Evolutionary conservation across 2,329 filamentous ascomycete genomes (phyloP).

Genomic region (Ascochyta koolunga): DNA sequence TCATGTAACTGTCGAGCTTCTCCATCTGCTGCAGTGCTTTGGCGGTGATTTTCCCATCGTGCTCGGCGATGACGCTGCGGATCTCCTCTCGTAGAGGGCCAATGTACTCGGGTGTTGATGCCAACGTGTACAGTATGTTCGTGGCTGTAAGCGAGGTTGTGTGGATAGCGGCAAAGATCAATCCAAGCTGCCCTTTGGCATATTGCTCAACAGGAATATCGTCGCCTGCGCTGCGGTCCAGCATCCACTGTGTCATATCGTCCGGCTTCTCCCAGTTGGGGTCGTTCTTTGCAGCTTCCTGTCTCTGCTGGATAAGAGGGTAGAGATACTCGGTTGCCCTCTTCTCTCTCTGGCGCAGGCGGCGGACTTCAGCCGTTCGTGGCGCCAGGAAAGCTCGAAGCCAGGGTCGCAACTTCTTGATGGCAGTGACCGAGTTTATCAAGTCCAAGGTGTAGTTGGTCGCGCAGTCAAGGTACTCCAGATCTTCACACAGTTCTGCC

Average conservation of each 20-base stretch:
- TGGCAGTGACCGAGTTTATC: slow-evolving; percentile 31
- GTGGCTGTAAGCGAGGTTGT: slow-evolving; percentile 36
- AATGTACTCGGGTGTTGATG: slow-evolving; percentile 48
- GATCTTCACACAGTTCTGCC: slow-evolving; percentile 34
- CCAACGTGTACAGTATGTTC: slow-evolving; percentile 41
- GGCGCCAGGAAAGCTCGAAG: slow-evolving; percentile 33
- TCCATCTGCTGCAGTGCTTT: slow-evolving; percentile 42
- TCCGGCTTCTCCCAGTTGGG: slow-evolving; percentile 42
- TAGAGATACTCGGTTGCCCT: slow-evolving; percentile 20
- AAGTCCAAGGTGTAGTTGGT: slow-evolving; percentile 43
- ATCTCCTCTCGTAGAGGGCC: slow-evolving; percentile 52
- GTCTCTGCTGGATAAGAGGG: slow-evolving; percentile 36
- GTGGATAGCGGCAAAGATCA: slow-evolving; percentile 43
- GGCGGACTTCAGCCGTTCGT: slow-evolving; percentile 32
- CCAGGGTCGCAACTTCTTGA: slow-evolving; percentile 36
- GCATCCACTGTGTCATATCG: slow-evolving; percentile 49
- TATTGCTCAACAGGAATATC: background rate
- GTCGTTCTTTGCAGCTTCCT: slow-evolving; percentile 29
- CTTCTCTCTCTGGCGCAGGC: slow-evolving; percentile 27
- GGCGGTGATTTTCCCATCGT: slow-evolving; percentile 36
- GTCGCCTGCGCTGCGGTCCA: slow-evolving; percentile 30
- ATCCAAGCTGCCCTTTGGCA: slow-evolving; percentile 24
- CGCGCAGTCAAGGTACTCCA: slow-evolving; percentile 38
- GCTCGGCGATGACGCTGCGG: slow-evolving; percentile 46
- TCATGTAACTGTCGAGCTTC: slow-evolving; percentile 48